These are phyloP conservation scores for Candida krabiensis DNA, from an alignment of 805 yeast species.

Conservation along the genomic window DNA sequence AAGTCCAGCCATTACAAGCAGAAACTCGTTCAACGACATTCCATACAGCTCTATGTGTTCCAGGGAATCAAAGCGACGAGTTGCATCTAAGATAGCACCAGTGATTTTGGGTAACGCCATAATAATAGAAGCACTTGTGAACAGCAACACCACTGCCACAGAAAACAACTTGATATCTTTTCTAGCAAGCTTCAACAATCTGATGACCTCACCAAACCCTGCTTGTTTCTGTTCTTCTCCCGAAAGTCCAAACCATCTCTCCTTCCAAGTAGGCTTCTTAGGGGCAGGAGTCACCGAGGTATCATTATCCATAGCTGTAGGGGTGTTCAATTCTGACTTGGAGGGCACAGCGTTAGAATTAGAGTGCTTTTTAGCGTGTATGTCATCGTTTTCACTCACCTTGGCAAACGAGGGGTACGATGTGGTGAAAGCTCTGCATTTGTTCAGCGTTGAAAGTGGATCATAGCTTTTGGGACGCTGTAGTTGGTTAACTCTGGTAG, in stretches of 20 bases:
- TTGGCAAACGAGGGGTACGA: slow-evolving; percentile 1
- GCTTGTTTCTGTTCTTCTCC: slow-evolving; percentile 34
- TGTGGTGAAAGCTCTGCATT: slow-evolving; percentile 5
- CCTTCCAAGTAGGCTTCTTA: slow-evolving; percentile 24
- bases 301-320: background rate
- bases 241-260: slow-evolving; percentile 30
- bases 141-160: slow-evolving; percentile 43
- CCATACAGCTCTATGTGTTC: slow-evolving; percentile 49
- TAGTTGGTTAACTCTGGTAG: no score
- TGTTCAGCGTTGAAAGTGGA: no score
- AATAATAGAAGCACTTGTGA: slow-evolving; percentile 48
- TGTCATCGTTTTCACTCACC: slow-evolving; percentile 3
- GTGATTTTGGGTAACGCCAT: slow-evolving; percentile 57
- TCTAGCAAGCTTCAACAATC: slow-evolving; percentile 43
- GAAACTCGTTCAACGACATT: slow-evolving; percentile 58
- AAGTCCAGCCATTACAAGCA: slow-evolving; percentile 56
- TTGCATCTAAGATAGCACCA: slow-evolving; percentile 54
- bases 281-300: background rate
- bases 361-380: background rate
- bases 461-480: no score
- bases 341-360: background rate
- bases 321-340: background rate
- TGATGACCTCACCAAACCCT: slow-evolving; percentile 36
- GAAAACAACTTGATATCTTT: slow-evolving; percentile 45
- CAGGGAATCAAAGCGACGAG: slow-evolving; percentile 33